Evolutionary conservation across 306 rosid genomes (phyloP), one percentile per base, ranked within the genome.

Genomic region (Cercis canadensis): DNA sequence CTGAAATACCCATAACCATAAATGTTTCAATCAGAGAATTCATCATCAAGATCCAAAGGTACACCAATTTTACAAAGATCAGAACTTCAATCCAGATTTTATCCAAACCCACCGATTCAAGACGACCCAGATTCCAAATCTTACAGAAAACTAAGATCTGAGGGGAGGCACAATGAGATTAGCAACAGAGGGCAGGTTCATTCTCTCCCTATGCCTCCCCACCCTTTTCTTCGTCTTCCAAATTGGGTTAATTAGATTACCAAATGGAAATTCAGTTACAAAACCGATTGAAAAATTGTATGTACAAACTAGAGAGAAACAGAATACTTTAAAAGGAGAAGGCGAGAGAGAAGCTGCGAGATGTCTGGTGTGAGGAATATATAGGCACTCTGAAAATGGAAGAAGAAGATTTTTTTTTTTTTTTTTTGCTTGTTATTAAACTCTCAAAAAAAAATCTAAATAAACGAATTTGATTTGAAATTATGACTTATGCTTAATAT

Each of bases 151-250:
- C 68, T 75, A 87, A 89, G 97, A 92, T 92, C 96, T 89, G 92
- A 87, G 91, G 90, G 97, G 94, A 90, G 92, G 92, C 88, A 87
- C 85, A 75, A 76, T 76, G 76, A 82, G 88, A 80, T 71, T 83
- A 83, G 78, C 86, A 86, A 87, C 84, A 84, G 82, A 85, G 81
- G 84, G 81, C 72, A 87, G 86, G 86, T 80, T 88, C 96, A 81
- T 70, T 85, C 84, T 89, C 87, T 78, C 75, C 79, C 78, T 65
- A 76, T 79, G 89, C 91, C 90, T 86, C 88, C 87, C 86, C 82
- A 69, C 86, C 76, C 81, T 79, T 78, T 82, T 62, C 69, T 76
- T 84, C 77, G 73, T 77, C 85, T 84, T 82, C 70, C 86, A 80
- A 87, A 90, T 75, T 82, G 82, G 76, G 52, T 46, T 81, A 73